Evolutionary conservation across 164 flowering plant genomes (phyloP), one percentile per base, ranked within the genome.

Genomic region (Nymphaea thermarum): DNA sequence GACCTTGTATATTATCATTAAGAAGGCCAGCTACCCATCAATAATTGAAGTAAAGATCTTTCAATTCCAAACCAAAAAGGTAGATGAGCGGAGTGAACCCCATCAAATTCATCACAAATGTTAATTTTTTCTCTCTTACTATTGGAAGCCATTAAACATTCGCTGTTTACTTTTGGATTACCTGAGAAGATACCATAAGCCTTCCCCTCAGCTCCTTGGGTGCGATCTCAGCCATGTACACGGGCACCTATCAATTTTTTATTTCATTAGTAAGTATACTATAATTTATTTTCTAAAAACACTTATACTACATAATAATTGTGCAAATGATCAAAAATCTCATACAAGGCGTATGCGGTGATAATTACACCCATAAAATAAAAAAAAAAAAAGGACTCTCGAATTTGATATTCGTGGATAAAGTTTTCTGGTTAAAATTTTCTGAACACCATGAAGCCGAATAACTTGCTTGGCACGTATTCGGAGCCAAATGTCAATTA

Each of bases 161-260:
- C 16, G 43, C 6, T 10, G 57, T 36, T 45, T 66, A 60, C 55
- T 47, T 47, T 47, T 10, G 12, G 55, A 4, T 44, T 43, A 90
- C 97, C 91, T 88, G 95, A 79, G 87, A 87, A 15, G 82, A 15
- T 4, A 92, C 83, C n/a, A 96, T 77, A 8, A 89, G 84, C 60
- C 86, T 90, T 74, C 97, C 97, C 0, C 97, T 82, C 41, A 91
- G 87, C 78, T 83, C 82, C 74, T 83, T 87, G 2, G 96, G 97
- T 18, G 96, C 80, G 62, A 91, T 84, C 78, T 91, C 97, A n/a
- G 97, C 89, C 43, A 89, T 85, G 70, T 72, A 89, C 16, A 91
- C 74, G 10, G 97, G 97, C 4, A 91, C 84, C 97, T 91, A 47
- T 47, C 11, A 4, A 47, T 47, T 47, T 47, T 47, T 47, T 14